phyloP scores from a whole-genome alignment of 495 filamentous ascomycete species.

The Saxophila tyrrhenica region DNA sequence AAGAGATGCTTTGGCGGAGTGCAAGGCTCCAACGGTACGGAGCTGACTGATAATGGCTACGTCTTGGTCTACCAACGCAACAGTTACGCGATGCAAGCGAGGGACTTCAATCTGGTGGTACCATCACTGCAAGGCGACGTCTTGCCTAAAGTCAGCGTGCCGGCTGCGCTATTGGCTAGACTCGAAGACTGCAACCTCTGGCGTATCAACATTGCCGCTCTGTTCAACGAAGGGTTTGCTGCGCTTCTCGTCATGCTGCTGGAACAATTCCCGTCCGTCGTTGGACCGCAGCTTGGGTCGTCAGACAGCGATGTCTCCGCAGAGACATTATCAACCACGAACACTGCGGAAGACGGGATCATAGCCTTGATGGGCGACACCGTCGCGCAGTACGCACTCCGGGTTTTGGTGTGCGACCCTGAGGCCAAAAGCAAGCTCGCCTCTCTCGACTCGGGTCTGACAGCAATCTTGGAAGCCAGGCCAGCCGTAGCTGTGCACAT shows the following conservation, averaged over 20 bases:
- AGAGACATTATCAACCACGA: not conserved
- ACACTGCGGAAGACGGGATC: not conserved
- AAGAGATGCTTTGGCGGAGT: constrained; percentile 72
- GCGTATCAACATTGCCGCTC: constrained; percentile 48
- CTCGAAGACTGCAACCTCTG: constrained; percentile 60
- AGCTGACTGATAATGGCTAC: constrained; percentile 51
- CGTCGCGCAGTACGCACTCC: not conserved
- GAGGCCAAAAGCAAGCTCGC: not conserved
- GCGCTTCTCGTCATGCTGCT: not conserved
- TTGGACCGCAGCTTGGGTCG: not conserved
- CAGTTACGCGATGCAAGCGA: not conserved
- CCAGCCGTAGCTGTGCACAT: not conserved
- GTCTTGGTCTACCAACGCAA: constrained; percentile 94
- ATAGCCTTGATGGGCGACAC: not conserved
- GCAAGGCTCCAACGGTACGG: constrained; percentile 30
- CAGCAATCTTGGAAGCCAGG: not conserved
- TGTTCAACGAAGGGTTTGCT: not conserved
- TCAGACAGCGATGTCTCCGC: too few relatives aligned
- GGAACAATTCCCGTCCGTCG: not conserved
- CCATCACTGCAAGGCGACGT: not conserved
- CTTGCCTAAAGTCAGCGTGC: constrained; percentile 43
- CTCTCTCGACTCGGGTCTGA: not conserved
- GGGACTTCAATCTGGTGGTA: not conserved
- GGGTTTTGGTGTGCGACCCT: not conserved
- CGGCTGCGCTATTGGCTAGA: constrained; percentile 52